These are phyloP conservation scores for Saturnispora zaruensis DNA, from an alignment of 805 yeast genomes.

Conservation along the genomic window DNA sequence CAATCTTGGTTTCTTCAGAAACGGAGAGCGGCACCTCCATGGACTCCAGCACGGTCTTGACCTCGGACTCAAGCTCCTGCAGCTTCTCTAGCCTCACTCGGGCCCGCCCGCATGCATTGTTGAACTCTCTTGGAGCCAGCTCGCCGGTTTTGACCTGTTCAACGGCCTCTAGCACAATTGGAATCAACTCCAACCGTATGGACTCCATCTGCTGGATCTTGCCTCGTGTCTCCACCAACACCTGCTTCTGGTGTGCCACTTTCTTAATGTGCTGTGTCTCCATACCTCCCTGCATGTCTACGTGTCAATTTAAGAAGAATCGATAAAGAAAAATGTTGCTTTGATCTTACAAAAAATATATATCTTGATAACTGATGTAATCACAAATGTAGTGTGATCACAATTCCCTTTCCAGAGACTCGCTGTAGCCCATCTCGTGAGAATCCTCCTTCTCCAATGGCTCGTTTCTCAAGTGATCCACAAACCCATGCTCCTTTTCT, in stretches of 20 bases:
- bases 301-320: too few species aligned
- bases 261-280: constrained; percentile 1
- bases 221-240: background rate
- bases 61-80: constrained; percentile 34
- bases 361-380: too few species aligned
- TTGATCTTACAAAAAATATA: background rate
- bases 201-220: constrained; percentile 20
- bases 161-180: constrained; percentile 33
- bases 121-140: constrained; percentile 35
- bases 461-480: constrained; percentile 16
- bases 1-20: constrained; percentile 2
- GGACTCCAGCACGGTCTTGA: constrained; percentile 20
- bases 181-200: constrained; percentile 30
- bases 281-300: too few species aligned
- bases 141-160: constrained; percentile 34
- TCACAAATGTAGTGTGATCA: background rate
- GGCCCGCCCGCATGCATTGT: constrained; percentile 38
- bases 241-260: constrained; percentile 3
- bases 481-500: constrained; percentile 14
- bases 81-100: constrained; percentile 33
- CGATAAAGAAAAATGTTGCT: too few species aligned
- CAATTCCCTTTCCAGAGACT: constrained; percentile 7
- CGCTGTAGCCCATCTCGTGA: constrained; percentile 7
- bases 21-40: constrained; percentile 21
- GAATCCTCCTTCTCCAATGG: constrained; percentile 2